Base-by-base conservation (phyloP, 345 rosid genomes). In the Conringia planisiliqua region DNA sequence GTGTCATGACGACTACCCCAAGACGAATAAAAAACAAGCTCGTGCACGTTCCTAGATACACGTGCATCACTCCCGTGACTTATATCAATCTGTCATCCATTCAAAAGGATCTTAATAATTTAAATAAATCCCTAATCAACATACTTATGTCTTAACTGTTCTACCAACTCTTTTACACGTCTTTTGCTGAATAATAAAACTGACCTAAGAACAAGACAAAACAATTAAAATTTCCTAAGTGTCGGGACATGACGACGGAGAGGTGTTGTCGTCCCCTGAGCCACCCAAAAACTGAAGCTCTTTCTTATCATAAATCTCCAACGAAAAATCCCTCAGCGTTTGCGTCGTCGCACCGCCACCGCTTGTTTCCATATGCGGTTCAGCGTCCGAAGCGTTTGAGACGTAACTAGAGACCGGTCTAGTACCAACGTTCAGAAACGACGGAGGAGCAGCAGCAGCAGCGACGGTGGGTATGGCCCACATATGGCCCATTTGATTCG, bases 231-330 rank as follows among this genome's bases (percentile, higher is more conserved):
- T 5, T 47, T 7, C 44, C 60, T 33, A 82, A 74, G 75, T 74
- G 59, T 81, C 52, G 2, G 72, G 79, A 66, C 82, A 78, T 3
- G 81, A 70, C 3, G 81, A 18, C 14, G 82, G 85, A 50, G 66
- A 57, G 26, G 74, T 13, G 26, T 30, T 30, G 54, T 76, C 52
- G 54, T 76, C 58, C 47, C 47, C 78, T 54, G 75, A 68, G 22
- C 79, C 47, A 81, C 85, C 84, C 69, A 88, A 57, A 67, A 85
- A 92, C 70, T 85, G 93, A 70, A 88, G 89, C 81, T 89, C 92
- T 59, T 78, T 85, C 80, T 76, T 86, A 20, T 88, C 97, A 72
- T 76, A 77, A 75, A 88, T 79, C 85, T 87, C 90, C 85, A 86
- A 50, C 13, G 90, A 82, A 70, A 92, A 86, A 63, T 84, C 93